phyloP scores from a whole-genome alignment of 108 stramenopile species.

The Asterionellopsis glacialis region DNA sequence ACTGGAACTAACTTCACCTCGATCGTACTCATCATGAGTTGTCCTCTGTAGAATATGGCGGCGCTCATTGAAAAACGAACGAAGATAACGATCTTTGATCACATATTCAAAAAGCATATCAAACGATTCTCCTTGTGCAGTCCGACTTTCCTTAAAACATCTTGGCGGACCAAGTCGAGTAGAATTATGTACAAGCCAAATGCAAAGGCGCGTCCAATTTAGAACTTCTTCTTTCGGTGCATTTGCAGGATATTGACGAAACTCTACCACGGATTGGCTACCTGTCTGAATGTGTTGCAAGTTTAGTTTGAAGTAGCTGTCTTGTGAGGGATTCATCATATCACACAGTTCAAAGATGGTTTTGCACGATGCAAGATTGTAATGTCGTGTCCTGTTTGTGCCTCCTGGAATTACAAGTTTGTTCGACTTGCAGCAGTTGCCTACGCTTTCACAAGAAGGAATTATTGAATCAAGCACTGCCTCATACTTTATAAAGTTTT shows the following conservation, averaged over 20 bases:
- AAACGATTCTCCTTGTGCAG: conserved; percentile 35
- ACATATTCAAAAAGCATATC: conserved; percentile 50
- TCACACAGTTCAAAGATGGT: conserved; percentile 16
- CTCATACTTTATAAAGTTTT: conserved; percentile 66
- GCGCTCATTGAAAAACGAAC: not conserved
- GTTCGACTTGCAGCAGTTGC: conserved; percentile 39
- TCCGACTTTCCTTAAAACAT: conserved; percentile 22
- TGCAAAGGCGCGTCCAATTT: conserved; percentile 53
- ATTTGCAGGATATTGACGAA: conserved; percentile 51
- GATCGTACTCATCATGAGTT: too few species aligned
- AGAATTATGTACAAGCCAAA: conserved; percentile 26
- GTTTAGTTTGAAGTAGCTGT: conserved; percentile 55
- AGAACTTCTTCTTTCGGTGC: conserved; percentile 33
- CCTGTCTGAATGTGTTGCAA: conserved; percentile 45
- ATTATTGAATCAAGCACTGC: conserved; percentile 55
- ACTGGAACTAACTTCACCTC: too few species aligned
- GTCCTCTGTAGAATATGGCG: not conserved
- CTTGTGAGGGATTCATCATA: conserved; percentile 39
- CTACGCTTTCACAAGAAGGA: conserved; percentile 1
- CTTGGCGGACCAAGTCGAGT: conserved; percentile 5
- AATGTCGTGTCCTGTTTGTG: conserved; percentile 27
- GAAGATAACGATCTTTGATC: conserved; percentile 39
- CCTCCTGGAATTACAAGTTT: conserved; percentile 13
- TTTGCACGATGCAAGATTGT: conserved; percentile 26
- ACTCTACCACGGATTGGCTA: conserved; percentile 56